Evolutionary conservation across 2,329 filamentous ascomycete species (phyloP).

Genomic region (Diaporthe amygdali): DNA sequence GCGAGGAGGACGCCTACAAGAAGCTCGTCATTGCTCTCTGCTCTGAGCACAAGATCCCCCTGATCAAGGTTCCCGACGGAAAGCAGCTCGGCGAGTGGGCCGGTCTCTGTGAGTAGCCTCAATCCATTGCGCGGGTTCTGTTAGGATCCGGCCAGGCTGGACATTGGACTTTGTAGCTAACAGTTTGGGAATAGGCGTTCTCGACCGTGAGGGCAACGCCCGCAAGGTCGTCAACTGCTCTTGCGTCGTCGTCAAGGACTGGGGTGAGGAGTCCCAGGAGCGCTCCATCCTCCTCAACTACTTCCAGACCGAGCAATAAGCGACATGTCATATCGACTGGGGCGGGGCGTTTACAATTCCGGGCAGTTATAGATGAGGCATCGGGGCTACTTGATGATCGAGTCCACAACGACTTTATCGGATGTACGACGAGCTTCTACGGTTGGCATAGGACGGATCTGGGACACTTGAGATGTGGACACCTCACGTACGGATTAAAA

Average conservation of each 20-base stretch:
- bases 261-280: constrained; percentile 99
- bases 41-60: constrained; percentile 99
- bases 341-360: constrained; percentile 25
- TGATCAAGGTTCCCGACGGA: constrained; percentile 99
- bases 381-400: constrained; percentile 38
- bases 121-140: background rate
- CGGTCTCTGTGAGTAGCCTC: constrained; percentile 87
- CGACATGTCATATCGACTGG: constrained; percentile 36
- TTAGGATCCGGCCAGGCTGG: background rate
- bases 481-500: constrained; percentile 39
- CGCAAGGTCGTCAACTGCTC: constrained; percentile 99
- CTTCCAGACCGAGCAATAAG: constrained; percentile 91
- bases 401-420: constrained; percentile 40
- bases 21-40: constrained; percentile 99
- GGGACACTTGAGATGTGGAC: constrained; percentile 35
- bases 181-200: constrained; percentile 70
- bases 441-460: constrained; percentile 49
- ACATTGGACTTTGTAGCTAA: background rate
- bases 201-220: constrained; percentile 99
- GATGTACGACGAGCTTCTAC: constrained; percentile 54
- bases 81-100: constrained; percentile 99
- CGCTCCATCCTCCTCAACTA: constrained; percentile 99
- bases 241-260: constrained; percentile 99
- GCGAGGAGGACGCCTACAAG: constrained; percentile 99
- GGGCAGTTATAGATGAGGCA: constrained; percentile 42